phyloP scores from a whole-genome alignment of 768 basidiomycete species.

The Tubosaeta sp. region DNA sequence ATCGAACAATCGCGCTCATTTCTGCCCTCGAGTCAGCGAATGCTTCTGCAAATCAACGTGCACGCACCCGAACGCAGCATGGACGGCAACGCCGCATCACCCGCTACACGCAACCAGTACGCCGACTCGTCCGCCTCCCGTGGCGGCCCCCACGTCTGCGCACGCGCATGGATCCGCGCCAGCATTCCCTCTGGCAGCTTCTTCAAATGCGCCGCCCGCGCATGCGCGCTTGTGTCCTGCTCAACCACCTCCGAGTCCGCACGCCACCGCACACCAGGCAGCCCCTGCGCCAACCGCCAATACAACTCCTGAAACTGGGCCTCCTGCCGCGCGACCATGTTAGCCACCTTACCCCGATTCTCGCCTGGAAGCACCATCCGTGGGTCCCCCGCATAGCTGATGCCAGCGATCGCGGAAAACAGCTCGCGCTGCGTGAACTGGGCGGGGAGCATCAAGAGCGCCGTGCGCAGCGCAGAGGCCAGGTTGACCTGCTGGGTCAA shows the following conservation, averaged over 20 bases:
- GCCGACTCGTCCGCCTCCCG: conserved; percentile 65
- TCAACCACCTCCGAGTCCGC: conserved; percentile 46
- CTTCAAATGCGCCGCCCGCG: conserved; percentile 67
- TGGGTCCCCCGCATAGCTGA: conserved; percentile 87
- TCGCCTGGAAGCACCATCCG: conserved; percentile 94
- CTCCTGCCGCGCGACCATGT: conserved; percentile 82
- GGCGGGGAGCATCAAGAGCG: conserved; percentile 81
- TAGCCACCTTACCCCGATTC: conserved; percentile 90
- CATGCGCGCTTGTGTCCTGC: conserved; percentile 71
- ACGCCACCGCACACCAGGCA: conserved; percentile 80
- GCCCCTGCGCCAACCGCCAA: conserved; percentile 66
- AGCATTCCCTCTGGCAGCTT: conserved; percentile 75
- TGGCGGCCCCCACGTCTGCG: conserved; percentile 29
- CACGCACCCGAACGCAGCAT: conserved; percentile 53
- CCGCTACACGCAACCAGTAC: conserved; percentile 72
- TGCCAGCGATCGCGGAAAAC: conserved; percentile 79
- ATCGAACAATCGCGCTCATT: conserved; percentile 70
- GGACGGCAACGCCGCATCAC: conserved; percentile 51
- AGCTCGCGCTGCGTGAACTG: conserved; percentile 78
- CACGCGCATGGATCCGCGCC: conserved; percentile 43
- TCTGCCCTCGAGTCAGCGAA: conserved; percentile 39
- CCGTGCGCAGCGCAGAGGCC: conserved; percentile 83
- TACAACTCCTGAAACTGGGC: conserved; percentile 88
- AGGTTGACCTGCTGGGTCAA: conserved; percentile 94
- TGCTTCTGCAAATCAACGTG: neutral